These are phyloP conservation scores for Stentor coeruleus DNA, from an alignment of 73 alveolate species.

Conservation along the genomic window DNA sequence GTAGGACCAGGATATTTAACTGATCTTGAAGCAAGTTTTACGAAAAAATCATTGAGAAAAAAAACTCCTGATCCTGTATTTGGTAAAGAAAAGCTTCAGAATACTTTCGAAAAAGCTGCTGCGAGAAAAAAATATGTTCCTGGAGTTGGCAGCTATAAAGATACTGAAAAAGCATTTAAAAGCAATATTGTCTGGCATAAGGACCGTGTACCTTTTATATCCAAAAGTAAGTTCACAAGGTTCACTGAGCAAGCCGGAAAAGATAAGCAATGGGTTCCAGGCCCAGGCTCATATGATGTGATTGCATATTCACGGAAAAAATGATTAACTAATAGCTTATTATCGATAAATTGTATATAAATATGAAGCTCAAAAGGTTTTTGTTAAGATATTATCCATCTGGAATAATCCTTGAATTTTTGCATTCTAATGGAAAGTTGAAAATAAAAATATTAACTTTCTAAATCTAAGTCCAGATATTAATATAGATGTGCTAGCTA, in stretches of 20 bases:
- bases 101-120: neutral
- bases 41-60: neutral
- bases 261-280: constrained; percentile 17
- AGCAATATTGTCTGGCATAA: neutral
- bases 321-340: too few relatives aligned
- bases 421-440: constrained; percentile 61
- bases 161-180: neutral
- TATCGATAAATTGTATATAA: too few relatives aligned
- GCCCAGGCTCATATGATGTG: constrained; percentile 17
- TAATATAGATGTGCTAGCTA: constrained; percentile 74
- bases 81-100: neutral
- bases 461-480: constrained; percentile 50
- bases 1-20: constrained; percentile 20
- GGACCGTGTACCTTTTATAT: constrained; percentile 7
- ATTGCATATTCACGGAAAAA: neutral
- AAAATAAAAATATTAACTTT: constrained; percentile 61
- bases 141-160: constrained; percentile 12
- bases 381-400: constrained; percentile 95
- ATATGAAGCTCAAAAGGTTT: constrained; percentile 93
- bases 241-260: constrained; percentile 9
- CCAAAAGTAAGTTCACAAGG: constrained; percentile 2
- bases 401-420: constrained; percentile 77
- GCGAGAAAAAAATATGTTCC: neutral
- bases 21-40: neutral
- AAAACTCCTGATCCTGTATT: neutral